Percentiles rank a stretch among this genome's conserved stretches.
Conservation (phyloP, 352 stramenopile genomes). For the Blastocystis sp. region DNA sequence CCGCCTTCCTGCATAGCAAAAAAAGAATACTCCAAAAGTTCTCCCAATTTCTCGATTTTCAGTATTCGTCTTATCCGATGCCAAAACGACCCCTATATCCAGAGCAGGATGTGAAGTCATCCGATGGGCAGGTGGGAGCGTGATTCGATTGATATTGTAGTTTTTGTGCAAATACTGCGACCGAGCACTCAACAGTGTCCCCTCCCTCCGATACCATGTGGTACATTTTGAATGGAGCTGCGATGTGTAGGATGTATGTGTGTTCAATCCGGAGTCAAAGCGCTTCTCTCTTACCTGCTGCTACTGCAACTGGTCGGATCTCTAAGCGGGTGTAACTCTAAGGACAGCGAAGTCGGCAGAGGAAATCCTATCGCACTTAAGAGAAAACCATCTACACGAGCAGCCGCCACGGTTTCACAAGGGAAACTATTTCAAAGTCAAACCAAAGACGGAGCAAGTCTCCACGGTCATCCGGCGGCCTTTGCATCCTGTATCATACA, state of each 20-base stretch:
- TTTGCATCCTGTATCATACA: not conserved
- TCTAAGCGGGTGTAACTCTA: not conserved
- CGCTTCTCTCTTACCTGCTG: slow-evolving; percentile 44
- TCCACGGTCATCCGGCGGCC: not conserved
- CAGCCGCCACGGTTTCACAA: not conserved
- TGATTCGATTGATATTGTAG: not conserved
- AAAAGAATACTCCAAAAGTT: not conserved
- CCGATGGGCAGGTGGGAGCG: not conserved
- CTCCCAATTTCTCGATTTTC: not conserved
- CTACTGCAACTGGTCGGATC: slow-evolving; percentile 28
- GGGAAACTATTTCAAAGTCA: slow-evolving; percentile 8
- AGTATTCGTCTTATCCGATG: not conserved
- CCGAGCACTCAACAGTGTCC: slow-evolving; percentile 6
- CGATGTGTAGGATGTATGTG: not conserved
- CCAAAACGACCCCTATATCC: not conserved
- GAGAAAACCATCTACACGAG: not conserved
- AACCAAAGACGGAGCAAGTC: not conserved
- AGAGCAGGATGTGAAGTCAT: not conserved
- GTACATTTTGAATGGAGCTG: not conserved
- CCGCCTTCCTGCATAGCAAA: not conserved
- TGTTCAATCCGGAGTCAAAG: slow-evolving; percentile 13
- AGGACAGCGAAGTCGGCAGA: not conserved
- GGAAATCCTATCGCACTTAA: not conserved
- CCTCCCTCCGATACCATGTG: slow-evolving; percentile 45
- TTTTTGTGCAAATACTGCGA: slow-evolving; percentile 19